A percentile compares a stretch with the other conserved stretches of the same genome.
Evolutionary conservation across 768 basidiomycete species (phyloP).

Genomic region (Boletus vinaceobasis): DNA sequence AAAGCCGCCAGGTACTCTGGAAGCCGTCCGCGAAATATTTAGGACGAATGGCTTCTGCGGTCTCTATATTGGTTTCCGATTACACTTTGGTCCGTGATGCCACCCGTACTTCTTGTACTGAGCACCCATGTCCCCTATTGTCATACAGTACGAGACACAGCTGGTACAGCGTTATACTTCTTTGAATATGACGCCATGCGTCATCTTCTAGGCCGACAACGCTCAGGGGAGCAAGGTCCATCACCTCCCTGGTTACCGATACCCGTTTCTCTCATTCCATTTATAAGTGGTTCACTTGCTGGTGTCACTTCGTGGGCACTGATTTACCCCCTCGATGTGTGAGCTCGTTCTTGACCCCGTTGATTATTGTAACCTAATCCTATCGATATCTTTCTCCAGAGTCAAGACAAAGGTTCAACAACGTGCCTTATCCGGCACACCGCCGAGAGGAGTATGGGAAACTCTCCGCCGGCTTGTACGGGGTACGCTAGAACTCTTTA

Average conservation of each 20-base stretch:
- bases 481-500: constrained; percentile 43
- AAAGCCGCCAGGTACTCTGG: constrained; percentile 74
- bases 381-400: constrained; percentile 35
- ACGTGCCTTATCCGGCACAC: constrained; percentile 78
- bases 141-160: constrained; percentile 75
- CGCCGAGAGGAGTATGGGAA: constrained; percentile 64
- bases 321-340: constrained; percentile 95
- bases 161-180: constrained; percentile 90
- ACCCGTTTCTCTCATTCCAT: constrained; percentile 75
- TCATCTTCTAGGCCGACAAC: constrained; percentile 73
- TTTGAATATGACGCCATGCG: constrained; percentile 92
- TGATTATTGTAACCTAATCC: not conserved
- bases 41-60: constrained; percentile 57
- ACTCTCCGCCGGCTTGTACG: constrained; percentile 78
- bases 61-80: constrained; percentile 77
- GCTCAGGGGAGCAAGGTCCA: constrained; percentile 75
- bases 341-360: constrained; percentile 28
- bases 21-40: constrained; percentile 80
- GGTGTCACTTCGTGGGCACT: constrained; percentile 88
- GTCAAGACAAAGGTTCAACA: constrained; percentile 97
- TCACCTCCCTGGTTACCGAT: constrained; percentile 88
- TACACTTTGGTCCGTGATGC: constrained; percentile 72
- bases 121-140: constrained; percentile 2
- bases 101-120: not conserved
- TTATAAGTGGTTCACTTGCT: constrained; percentile 85